phyloP scores from a whole-genome alignment of 176 grass and related monocot genomes.

The Pontederia paniculata region DNA sequence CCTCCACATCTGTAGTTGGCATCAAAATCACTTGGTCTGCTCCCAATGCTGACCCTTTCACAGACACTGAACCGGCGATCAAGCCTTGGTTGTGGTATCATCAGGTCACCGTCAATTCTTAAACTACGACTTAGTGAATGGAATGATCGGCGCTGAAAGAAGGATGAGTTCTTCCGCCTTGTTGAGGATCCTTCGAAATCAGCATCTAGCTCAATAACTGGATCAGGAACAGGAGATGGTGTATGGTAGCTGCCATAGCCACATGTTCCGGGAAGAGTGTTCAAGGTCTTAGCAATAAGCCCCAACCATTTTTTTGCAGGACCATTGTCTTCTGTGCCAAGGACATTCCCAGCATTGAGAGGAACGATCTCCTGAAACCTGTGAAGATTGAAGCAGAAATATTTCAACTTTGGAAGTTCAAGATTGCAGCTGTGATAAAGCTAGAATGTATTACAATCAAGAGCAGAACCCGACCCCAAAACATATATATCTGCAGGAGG shows the following conservation, averaged over 20 bases:
- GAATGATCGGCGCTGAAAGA: slow-evolving; percentile 1
- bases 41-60: slow-evolving; percentile 7
- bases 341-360: slow-evolving; percentile 10
- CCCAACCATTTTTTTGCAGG: slow-evolving; percentile 7
- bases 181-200: slow-evolving; percentile 4
- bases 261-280: not conserved
- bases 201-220: slow-evolving; percentile 8
- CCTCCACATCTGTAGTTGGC: not conserved
- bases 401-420: not conserved
- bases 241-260: not conserved
- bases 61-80: slow-evolving; percentile 3
- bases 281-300: slow-evolving; percentile 1
- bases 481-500: slow-evolving; percentile 96
- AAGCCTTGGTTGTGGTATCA: not conserved
- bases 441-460: not conserved
- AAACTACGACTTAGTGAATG: slow-evolving; percentile 9
- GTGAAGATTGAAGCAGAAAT: not conserved
- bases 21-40: slow-evolving; percentile 13
- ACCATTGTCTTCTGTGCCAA: slow-evolving; percentile 6
- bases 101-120: slow-evolving; percentile 1
- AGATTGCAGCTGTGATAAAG: not conserved
- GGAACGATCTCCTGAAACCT: slow-evolving; percentile 13
- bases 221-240: not conserved
- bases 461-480: slow-evolving; percentile 42
- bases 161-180: not conserved